Conservation (phyloP, 371 early-diverging fungal species). For the Mortierella sp. region DNA sequence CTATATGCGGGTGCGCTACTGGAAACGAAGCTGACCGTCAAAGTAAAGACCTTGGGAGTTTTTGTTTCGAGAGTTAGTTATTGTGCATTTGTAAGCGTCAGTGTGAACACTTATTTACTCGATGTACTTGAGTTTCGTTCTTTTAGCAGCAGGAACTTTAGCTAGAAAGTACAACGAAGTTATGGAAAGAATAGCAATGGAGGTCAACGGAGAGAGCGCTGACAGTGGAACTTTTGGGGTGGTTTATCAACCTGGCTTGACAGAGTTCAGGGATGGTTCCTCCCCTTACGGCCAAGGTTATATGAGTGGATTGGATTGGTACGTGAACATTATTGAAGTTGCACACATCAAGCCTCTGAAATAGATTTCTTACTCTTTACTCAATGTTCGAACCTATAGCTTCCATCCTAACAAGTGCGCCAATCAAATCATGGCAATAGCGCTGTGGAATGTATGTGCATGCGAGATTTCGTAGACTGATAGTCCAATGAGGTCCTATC, state of each 20-base stretch:
- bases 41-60: conserved; percentile 55
- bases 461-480: background rate
- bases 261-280: conserved; percentile 61
- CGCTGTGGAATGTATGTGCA: conserved; percentile 71
- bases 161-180: conserved; percentile 68
- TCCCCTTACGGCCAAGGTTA: conserved; percentile 67
- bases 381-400: conserved; percentile 46
- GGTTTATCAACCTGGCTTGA: conserved; percentile 72
- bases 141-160: conserved; percentile 67
- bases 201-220: conserved; percentile 58
- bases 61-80: too few relatives aligned
- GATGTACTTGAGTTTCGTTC: background rate
- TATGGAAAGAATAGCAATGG: conserved; percentile 63
- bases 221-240: conserved; percentile 65
- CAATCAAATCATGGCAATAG: conserved; percentile 73
- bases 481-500: too few relatives aligned
- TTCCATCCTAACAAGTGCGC: conserved; percentile 78
- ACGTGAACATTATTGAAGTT: conserved; percentile 10
- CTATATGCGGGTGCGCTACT: conserved; percentile 69
- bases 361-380: background rate
- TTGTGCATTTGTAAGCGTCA: background rate
- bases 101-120: background rate
- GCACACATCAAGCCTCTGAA: too few relatives aligned
- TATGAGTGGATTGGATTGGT: conserved; percentile 76
- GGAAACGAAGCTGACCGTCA: conserved; percentile 59